Conservation (phyloP, 495 filamentous ascomycete species). For the Daldinia concentrica region DNA sequence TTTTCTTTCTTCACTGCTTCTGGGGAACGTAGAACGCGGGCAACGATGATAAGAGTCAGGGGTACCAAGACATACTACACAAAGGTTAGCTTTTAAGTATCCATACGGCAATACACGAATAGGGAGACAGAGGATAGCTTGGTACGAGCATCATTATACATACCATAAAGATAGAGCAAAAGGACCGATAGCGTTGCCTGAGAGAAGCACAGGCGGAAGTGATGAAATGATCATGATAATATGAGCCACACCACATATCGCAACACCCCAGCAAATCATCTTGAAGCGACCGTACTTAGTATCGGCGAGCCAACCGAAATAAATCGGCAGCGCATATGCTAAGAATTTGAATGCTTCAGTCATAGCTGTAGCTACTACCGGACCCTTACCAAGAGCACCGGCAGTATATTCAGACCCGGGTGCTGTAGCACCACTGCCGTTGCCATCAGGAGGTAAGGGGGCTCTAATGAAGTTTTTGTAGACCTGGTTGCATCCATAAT, state of each 20-base stretch:
- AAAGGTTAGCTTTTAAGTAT: constrained; percentile 16
- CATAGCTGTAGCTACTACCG: constrained; percentile 64
- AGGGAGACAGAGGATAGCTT: background rate
- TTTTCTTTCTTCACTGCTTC: constrained; percentile 17
- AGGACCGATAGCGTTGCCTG: constrained; percentile 64
- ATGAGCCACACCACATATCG: constrained; percentile 68
- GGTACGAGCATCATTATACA: background rate
- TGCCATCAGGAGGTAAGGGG: constrained; percentile 62
- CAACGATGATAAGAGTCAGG: constrained; percentile 34
- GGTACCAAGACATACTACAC: constrained; percentile 21
- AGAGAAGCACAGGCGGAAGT: constrained; percentile 64
- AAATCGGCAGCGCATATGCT: constrained; percentile 65
- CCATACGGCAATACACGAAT: background rate
- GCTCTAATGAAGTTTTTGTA: constrained; percentile 68
- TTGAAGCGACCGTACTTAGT: constrained; percentile 66
- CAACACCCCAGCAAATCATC: constrained; percentile 67
- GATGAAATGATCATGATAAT: constrained; percentile 69
- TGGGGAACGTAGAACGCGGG: constrained; percentile 36
- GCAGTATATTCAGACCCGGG: constrained; percentile 62
- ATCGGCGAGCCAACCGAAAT: constrained; percentile 68
- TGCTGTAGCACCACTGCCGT: constrained; percentile 64
- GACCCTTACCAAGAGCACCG: constrained; percentile 67
- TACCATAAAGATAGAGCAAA: constrained; percentile 62
- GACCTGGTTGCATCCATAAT: constrained; percentile 63
- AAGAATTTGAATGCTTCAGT: constrained; percentile 66